These are phyloP conservation scores for Thyridium curvatum DNA, from an alignment of 2,329 filamentous ascomycete species.

Conservation along the genomic window DNA sequence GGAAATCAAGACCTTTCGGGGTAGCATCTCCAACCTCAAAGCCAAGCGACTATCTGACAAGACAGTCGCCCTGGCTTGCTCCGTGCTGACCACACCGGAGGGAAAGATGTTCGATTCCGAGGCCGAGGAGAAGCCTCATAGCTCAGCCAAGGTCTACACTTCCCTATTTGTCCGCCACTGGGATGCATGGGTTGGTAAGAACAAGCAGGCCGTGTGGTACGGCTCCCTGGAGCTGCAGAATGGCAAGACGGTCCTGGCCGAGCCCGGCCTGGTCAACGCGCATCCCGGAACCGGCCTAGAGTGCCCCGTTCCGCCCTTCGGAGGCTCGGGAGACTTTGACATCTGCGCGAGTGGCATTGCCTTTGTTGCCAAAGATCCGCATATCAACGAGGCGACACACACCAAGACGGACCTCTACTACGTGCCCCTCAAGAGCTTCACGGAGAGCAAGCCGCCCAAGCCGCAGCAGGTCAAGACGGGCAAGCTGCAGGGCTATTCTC, in stretches of 20 bases:
- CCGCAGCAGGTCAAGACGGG: conserved; percentile 48
- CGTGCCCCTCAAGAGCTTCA: conserved; percentile 56
- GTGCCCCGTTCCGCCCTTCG: conserved; percentile 71
- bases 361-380: conserved; percentile 70
- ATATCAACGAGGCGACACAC: conserved; percentile 63
- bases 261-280: conserved; percentile 53
- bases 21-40: conserved; percentile 53
- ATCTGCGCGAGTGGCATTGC: conserved; percentile 59
- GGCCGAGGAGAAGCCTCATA: conserved; percentile 47
- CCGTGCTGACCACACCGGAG: conserved; percentile 59
- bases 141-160: conserved; percentile 65
- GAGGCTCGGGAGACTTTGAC: conserved; percentile 75
- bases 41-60: conserved; percentile 41
- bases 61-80: conserved; percentile 49
- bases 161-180: conserved; percentile 76
- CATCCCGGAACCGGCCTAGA: conserved; percentile 54
- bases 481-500: conserved; percentile 56
- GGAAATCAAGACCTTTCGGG: conserved; percentile 42
- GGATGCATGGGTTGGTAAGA: conserved; percentile 68
- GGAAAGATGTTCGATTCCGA: conserved; percentile 65
- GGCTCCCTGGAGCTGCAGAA: conserved; percentile 47
- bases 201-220: conserved; percentile 69
- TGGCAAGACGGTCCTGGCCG: conserved; percentile 29
- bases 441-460: background rate
- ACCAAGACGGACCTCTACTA: conserved; percentile 82